These are phyloP conservation scores for Sutorius australiensis DNA, from an alignment of 768 basidiomycete genomes.

Conservation along the genomic window DNA sequence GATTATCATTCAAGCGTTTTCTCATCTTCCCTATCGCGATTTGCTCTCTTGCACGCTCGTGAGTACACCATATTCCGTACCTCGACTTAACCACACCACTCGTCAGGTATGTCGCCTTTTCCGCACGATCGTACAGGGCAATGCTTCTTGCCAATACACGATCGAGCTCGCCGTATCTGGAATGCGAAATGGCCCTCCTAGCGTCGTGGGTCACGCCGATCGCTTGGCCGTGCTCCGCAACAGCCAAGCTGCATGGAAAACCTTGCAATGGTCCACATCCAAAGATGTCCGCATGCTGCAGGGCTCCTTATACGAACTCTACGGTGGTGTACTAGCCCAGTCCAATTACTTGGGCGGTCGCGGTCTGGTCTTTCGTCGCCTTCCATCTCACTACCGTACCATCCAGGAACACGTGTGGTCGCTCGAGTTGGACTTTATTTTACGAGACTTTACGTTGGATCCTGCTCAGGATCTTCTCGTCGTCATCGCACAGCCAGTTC, in stretches of 20 bases:
- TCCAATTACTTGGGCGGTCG: constrained; percentile 19
- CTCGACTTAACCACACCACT: not conserved
- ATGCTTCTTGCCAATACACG: constrained; percentile 36
- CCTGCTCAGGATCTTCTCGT: constrained; percentile 64
- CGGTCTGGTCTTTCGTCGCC: constrained; percentile 41
- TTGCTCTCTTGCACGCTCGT: constrained; percentile 30
- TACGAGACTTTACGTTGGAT: constrained; percentile 64
- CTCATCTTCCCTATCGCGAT: constrained; percentile 19
- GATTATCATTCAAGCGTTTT: constrained; percentile 22
- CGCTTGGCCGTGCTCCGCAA: constrained; percentile 39
- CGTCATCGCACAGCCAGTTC: constrained; percentile 38
- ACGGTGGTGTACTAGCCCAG: constrained; percentile 54
- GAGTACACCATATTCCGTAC: not conserved
- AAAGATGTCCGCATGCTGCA: constrained; percentile 36
- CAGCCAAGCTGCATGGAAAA: constrained; percentile 39
- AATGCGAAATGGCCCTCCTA: constrained; percentile 37
- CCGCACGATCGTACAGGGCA: constrained; percentile 23
- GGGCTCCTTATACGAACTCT: constrained; percentile 55
- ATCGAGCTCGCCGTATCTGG: constrained; percentile 46
- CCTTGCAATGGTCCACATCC: constrained; percentile 34
- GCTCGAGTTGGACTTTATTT: constrained; percentile 32
- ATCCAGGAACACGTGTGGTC: constrained; percentile 47
- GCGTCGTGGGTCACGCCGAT: constrained; percentile 26
- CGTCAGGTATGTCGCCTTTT: constrained; percentile 36
- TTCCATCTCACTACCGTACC: constrained; percentile 47